A percentile compares a stretch with the other conserved stretches of the same genome.
Evolutionary conservation across 208 protist species (phyloP).

Genomic region (Leishmania arabica): DNA sequence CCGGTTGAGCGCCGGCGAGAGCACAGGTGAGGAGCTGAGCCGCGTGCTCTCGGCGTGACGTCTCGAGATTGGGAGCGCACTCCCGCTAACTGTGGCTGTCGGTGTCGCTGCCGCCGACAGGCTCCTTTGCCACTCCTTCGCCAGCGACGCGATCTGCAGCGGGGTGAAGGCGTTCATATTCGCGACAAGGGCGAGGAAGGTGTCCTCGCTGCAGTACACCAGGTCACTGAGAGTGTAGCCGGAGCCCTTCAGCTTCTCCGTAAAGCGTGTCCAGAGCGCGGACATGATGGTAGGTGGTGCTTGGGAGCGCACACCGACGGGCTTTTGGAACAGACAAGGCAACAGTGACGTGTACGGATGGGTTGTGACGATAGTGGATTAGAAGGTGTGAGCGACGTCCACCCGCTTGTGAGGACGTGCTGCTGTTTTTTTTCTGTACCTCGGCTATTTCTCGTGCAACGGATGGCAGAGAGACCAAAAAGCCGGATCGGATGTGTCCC

Average conservation of each 20-base stretch:
- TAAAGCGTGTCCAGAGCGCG: slow-evolving; percentile 52
- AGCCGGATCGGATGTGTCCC: not conserved
- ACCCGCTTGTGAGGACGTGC: not conserved
- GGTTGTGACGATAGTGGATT: not conserved
- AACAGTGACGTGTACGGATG: not conserved
- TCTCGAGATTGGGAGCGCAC: not conserved
- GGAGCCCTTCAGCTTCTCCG: slow-evolving; percentile 41
- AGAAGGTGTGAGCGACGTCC: not conserved
- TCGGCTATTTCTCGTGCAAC: not conserved
- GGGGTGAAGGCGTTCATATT: slow-evolving; percentile 61
- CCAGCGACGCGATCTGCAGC: slow-evolving; percentile 47
- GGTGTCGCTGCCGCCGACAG: slow-evolving; percentile 1
- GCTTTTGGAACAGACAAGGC: not conserved
- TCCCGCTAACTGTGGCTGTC: not conserved
- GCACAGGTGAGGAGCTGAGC: slow-evolving; percentile 1
- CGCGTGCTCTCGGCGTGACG: not conserved
- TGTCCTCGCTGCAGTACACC: slow-evolving; percentile 54
- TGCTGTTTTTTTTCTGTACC: not conserved
- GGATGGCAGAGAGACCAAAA: not conserved
- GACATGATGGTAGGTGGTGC: slow-evolving; percentile 31
- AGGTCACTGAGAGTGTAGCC: slow-evolving; percentile 72
- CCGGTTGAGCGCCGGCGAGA: not conserved
- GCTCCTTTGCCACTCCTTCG: slow-evolving; percentile 44
- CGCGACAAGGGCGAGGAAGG: slow-evolving; percentile 62
- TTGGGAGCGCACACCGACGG: not conserved